Evolutionary conservation across 768 basidiomycete genomes (phyloP).

Genomic region (Atractiella rhizophila): DNA sequence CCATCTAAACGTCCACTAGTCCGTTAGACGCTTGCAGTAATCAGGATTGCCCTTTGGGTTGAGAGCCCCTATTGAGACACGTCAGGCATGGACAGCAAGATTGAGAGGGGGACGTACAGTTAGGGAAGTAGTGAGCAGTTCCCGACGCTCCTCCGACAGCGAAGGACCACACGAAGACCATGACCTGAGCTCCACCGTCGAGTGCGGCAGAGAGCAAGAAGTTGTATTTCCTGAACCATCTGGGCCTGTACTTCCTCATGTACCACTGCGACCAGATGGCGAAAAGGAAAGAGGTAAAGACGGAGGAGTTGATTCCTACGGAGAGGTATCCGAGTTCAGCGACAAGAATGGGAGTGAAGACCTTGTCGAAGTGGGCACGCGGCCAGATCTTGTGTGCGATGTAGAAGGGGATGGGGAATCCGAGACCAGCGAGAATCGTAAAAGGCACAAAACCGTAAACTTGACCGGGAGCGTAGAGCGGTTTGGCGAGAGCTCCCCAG

Average conservation of each 20-base stretch:
- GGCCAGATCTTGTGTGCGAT: conserved; percentile 27
- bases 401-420: conserved; percentile 34
- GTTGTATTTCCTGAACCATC: conserved; percentile 33
- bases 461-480: conserved; percentile 27
- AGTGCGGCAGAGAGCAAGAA: conserved; percentile 33
- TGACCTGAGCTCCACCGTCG: conserved; percentile 38
- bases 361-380: conserved; percentile 26
- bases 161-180: too few relatives aligned
- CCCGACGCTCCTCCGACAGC: too few relatives aligned
- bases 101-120: too few relatives aligned
- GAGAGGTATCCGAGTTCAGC: conserved; percentile 26
- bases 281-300: conserved; percentile 29
- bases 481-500: conserved; percentile 31
- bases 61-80: too few relatives aligned
- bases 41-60: too few relatives aligned
- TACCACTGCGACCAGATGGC: conserved; percentile 36
- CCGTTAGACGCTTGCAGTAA: too few relatives aligned
- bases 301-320: conserved; percentile 34
- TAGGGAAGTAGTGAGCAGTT: too few relatives aligned
- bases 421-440: conserved; percentile 29
- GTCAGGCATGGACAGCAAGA: too few relatives aligned
- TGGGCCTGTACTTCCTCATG: conserved; percentile 30
- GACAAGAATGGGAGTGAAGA: conserved; percentile 14
- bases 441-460: conserved; percentile 32
- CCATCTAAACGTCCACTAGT: too few relatives aligned